phyloP scores from a whole-genome alignment of 768 basidiomycete genomes.

The Rhizopogon salebrosus region DNA sequence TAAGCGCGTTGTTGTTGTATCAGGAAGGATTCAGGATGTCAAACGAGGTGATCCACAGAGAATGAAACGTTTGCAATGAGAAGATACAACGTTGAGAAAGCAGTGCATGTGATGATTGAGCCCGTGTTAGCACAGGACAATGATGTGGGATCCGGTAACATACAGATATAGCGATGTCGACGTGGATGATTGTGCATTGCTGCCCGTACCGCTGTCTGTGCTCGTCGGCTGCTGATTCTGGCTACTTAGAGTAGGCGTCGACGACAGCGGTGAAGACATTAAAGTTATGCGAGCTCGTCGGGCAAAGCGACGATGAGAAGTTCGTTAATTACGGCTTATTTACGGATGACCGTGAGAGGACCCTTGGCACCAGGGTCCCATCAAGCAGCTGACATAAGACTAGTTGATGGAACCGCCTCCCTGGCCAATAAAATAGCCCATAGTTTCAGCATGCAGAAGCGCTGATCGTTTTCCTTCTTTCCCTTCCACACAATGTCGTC shows the following conservation, averaged over 20 bases:
- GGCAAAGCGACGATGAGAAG: too few species aligned
- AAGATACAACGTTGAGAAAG: background rate
- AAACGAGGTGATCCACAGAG: background rate
- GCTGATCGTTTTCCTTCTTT: background rate
- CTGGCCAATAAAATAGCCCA: slow-evolving; percentile 3
- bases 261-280: slow-evolving; percentile 2
- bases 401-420: slow-evolving; percentile 19
- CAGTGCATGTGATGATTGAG: background rate
- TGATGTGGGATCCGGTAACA: slow-evolving; percentile 13
- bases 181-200: slow-evolving; percentile 2
- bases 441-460: background rate
- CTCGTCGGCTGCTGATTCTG: background rate
- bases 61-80: background rate
- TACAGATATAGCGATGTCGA: slow-evolving; percentile 26
- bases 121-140: slow-evolving; percentile 4
- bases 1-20: background rate
- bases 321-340: background rate
- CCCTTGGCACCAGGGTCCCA: background rate
- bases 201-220: background rate
- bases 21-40: background rate
- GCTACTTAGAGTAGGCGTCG: background rate
- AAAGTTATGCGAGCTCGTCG: background rate
- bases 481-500: slow-evolving; percentile 13
- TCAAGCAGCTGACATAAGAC: slow-evolving; percentile 10
- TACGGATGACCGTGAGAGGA: background rate